phyloP scores from a whole-genome alignment of 2,329 filamentous ascomycete species.

The Rhynchosporium secalis region DNA sequence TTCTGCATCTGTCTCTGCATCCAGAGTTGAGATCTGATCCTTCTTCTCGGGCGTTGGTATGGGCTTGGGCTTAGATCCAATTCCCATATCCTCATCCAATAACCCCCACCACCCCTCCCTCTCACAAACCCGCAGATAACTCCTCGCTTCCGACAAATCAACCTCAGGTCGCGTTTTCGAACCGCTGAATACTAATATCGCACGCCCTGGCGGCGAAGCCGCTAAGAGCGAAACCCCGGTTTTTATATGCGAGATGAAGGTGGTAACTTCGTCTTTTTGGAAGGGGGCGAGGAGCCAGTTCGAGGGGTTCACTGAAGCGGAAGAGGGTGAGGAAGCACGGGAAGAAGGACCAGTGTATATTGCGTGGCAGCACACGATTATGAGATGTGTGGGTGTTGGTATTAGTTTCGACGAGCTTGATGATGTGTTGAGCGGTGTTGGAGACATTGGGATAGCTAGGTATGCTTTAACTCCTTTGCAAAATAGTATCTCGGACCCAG shows the following conservation, averaged over 20 bases:
- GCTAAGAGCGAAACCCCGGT: constrained; percentile 54
- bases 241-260: constrained; percentile 75
- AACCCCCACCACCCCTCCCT: constrained; percentile 49
- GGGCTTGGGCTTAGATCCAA: too few species aligned
- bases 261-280: constrained; percentile 74
- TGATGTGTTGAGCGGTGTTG: background rate
- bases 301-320: constrained; percentile 76
- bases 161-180: constrained; percentile 56
- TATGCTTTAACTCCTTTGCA: background rate
- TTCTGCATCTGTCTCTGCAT: constrained; percentile 18
- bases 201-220: constrained; percentile 3
- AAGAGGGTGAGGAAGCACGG: constrained; percentile 72
- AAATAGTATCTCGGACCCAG: background rate
- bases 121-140: constrained; percentile 55
- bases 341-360: constrained; percentile 70
- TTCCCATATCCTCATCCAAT: background rate
- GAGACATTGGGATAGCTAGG: background rate
- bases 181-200: constrained; percentile 34
- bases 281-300: constrained; percentile 74
- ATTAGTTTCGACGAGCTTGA: background rate
- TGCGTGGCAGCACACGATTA: constrained; percentile 82
- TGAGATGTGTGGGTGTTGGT: constrained; percentile 50
- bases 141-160: constrained; percentile 58
- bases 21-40: too few species aligned
- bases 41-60: too few species aligned